Percentiles rank a stretch among this genome's conserved stretches.
Conservation (phyloP, 2,329 filamentous ascomycete species). For the Curvularia eragrostidis region DNA sequence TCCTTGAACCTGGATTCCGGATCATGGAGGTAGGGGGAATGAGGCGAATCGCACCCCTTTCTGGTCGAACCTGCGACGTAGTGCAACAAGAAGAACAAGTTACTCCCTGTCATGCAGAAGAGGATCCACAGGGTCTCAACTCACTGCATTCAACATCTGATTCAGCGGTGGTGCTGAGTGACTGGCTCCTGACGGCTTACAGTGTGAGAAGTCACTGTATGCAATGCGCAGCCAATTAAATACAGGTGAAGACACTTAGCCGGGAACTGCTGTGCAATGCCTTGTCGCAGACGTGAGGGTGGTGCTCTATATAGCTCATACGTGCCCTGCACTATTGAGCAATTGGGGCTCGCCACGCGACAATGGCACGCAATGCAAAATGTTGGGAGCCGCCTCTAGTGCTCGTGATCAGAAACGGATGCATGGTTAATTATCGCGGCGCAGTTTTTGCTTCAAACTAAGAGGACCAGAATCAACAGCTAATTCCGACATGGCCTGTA, state of each 20-base stretch:
- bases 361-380: constrained; percentile 1
- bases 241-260: constrained; percentile 9
- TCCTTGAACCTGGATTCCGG: constrained; percentile 44
- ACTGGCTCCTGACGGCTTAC: constrained; percentile 9
- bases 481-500: neutral
- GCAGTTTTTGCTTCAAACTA: constrained; percentile 3
- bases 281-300: constrained; percentile 1
- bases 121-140: constrained; percentile 10
- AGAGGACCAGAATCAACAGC: constrained; percentile 4
- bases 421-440: constrained; percentile 10
- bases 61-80: constrained; percentile 20
- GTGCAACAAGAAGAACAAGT: constrained; percentile 22
- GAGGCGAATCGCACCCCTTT: constrained; percentile 13
- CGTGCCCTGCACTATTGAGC: constrained; percentile 13
- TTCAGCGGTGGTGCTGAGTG: constrained; percentile 10
- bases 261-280: constrained; percentile 10
- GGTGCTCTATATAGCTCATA: constrained; percentile 3
- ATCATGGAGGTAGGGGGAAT: constrained; percentile 26
- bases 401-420: constrained; percentile 4
- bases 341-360: constrained; percentile 15
- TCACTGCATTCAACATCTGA: constrained; percentile 6
- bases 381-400: constrained; percentile 9
- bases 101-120: constrained; percentile 18
- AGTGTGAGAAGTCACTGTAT: neutral
- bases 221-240: constrained; percentile 1